A percentile compares a stretch with the other conserved stretches of the same genome.
Evolutionary conservation across 2,329 filamentous ascomycete genomes (phyloP).

Genomic region (Fusarium newnesense): DNA sequence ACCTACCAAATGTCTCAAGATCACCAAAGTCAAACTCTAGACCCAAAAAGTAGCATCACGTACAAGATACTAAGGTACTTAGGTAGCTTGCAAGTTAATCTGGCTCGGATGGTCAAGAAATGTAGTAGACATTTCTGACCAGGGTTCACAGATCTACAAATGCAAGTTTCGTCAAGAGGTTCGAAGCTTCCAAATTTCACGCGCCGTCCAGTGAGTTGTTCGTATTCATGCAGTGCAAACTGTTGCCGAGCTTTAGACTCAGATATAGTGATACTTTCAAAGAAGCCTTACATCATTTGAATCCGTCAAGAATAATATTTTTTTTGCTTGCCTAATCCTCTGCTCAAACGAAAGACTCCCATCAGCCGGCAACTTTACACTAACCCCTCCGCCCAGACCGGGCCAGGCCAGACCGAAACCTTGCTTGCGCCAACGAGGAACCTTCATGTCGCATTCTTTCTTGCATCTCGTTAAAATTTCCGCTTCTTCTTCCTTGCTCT

Average conservation of each 20-base stretch:
- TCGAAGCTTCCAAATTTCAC: not conserved
- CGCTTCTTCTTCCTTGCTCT: conserved; percentile 1
- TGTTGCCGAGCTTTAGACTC: not conserved
- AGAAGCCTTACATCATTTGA: not conserved
- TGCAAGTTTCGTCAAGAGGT: not conserved
- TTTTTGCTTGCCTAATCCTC: not conserved
- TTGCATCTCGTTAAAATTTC: conserved; percentile 20
- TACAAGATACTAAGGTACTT: not conserved
- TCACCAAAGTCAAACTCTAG: not conserved
- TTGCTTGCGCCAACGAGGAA: conserved; percentile 6
- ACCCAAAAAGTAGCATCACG: not conserved
- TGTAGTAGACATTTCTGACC: not conserved
- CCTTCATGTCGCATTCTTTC: conserved; percentile 16
- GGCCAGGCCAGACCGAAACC: conserved; percentile 5
- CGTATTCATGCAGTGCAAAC: not conserved
- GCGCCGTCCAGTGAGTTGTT: not conserved
- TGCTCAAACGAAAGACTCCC: conserved; percentile 1
- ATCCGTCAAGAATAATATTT: not conserved
- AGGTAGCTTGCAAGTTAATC: not conserved
- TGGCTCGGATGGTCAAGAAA: not conserved
- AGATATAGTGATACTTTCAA: not conserved
- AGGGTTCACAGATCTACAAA: not conserved
- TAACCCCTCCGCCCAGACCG: conserved; percentile 17
- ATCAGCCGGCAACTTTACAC: conserved; percentile 8
- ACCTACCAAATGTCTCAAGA: not conserved